Percentiles rank a stretch among this genome's conserved stretches.
Evolutionary conservation across 2,329 filamentous ascomycete genomes (phyloP).

Genomic region (Harringtonia lauricola): DNA sequence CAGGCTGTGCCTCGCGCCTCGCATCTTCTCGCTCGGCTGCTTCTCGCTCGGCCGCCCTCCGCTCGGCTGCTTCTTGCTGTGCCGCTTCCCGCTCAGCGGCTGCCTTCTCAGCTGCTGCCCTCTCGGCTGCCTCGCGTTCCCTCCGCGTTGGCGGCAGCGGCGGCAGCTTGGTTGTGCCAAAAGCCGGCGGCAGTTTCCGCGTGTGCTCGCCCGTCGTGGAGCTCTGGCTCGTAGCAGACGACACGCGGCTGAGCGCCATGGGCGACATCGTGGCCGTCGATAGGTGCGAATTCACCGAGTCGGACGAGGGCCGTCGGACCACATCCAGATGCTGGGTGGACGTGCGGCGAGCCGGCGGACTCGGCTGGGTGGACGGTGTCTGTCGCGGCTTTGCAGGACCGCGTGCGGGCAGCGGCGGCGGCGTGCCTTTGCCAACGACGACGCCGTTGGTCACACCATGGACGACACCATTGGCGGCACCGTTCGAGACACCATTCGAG

Average conservation of each 20-base stretch:
- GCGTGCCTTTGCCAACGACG: no score
- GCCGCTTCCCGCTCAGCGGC: slow-evolving; percentile 5
- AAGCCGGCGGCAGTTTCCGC: slow-evolving; percentile 43
- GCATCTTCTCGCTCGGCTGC: not conserved
- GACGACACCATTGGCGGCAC: no score
- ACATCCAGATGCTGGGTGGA: slow-evolving; percentile 29
- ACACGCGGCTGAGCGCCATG: slow-evolving; percentile 35
- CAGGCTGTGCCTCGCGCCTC: not conserved
- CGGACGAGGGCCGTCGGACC: slow-evolving; percentile 41
- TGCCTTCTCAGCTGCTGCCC: slow-evolving; percentile 21
- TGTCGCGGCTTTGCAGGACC: slow-evolving; percentile 25
- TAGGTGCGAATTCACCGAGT: slow-evolving; percentile 44
- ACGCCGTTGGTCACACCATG: not conserved
- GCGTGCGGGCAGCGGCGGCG: slow-evolving; percentile 14
- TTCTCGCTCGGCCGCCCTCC: not conserved
- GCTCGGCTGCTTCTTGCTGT: not conserved
- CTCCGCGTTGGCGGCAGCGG: slow-evolving; percentile 43
- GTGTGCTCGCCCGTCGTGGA: slow-evolving; percentile 29
- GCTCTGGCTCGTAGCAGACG: slow-evolving; percentile 36
- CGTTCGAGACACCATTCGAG: no score
- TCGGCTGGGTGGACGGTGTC: slow-evolving; percentile 28
- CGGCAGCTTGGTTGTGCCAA: slow-evolving; percentile 46
- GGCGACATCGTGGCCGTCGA: slow-evolving; percentile 39
- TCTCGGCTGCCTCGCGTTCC: slow-evolving; percentile 37
- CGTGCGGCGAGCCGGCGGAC: slow-evolving; percentile 37